Evolutionary conservation across 306 rosid species (phyloP).

Genomic region (Vigna hirtella): DNA sequence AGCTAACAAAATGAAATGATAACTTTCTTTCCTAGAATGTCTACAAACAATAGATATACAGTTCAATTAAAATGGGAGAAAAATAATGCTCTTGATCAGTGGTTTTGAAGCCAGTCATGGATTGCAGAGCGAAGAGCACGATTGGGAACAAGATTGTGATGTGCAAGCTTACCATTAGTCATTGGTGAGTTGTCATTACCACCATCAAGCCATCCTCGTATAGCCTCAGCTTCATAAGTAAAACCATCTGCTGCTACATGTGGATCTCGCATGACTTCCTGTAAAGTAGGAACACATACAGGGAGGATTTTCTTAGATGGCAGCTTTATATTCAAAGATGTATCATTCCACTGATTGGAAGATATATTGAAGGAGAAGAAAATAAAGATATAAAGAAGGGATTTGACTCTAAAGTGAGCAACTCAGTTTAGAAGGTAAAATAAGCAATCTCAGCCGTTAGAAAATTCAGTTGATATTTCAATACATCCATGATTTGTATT

Average conservation of each 20-base stretch:
- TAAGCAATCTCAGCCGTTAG: too few species aligned
- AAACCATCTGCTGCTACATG: conserved; percentile 95
- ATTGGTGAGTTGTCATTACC: conserved; percentile 87
- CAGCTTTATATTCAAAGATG: background rate
- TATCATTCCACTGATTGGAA: background rate
- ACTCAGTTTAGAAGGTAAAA: background rate
- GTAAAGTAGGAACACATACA: conserved; percentile 43
- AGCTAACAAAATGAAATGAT: background rate
- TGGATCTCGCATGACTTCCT: conserved; percentile 98
- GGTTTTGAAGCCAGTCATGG: conserved; percentile 85
- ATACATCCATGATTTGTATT: too few species aligned
- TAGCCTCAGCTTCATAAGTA: conserved; percentile 90
- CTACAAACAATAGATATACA: conserved; percentile 42
- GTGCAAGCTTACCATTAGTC: conserved; percentile 76
- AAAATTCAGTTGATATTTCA: too few species aligned
- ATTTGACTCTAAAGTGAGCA: background rate
- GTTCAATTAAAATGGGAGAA: background rate
- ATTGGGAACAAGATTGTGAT: conserved; percentile 78
- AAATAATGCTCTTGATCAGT: conserved; percentile 44
- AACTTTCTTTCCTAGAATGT: conserved; percentile 34
- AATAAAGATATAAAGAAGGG: background rate
- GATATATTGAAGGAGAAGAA: background rate
- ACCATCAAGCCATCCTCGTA: conserved; percentile 87
- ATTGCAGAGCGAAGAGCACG: conserved; percentile 83
- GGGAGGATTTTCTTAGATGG: background rate